Conservation (phyloP, 1,284 basidiomycete genomes). For the Pascua sp. region DNA sequence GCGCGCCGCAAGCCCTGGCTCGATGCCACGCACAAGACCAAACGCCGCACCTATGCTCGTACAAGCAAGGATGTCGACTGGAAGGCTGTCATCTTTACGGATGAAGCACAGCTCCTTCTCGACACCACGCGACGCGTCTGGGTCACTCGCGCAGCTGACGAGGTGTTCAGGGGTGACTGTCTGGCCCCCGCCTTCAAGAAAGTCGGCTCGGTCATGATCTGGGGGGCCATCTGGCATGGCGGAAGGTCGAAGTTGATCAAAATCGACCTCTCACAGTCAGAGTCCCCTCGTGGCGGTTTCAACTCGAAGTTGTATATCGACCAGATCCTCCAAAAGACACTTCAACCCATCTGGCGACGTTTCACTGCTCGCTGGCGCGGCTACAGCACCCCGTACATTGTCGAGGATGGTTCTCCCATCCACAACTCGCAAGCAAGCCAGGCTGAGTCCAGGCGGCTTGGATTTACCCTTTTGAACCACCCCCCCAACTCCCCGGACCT, state of each 20-base stretch:
- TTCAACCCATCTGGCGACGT: constrained; percentile 9
- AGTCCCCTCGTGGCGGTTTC: constrained; percentile 13
- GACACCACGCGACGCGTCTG: constrained; percentile 5
- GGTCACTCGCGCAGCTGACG: constrained; percentile 11
- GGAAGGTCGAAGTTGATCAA: constrained; percentile 11
- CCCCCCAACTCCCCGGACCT: constrained; percentile 24
- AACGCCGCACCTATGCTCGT: constrained; percentile 6
- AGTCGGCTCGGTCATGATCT: constrained; percentile 12
- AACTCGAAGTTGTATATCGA: constrained; percentile 21
- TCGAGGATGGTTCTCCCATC: constrained; percentile 16
- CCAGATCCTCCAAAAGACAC: constrained; percentile 19
- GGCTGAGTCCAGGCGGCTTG: not conserved
- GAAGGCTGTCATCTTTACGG: constrained; percentile 14
- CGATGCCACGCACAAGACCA: not conserved
- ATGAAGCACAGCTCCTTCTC: constrained; percentile 14
- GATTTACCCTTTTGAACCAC: constrained; percentile 13
- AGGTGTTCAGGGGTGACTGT: constrained; percentile 6
- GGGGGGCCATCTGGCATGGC: constrained; percentile 21
- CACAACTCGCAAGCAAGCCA: constrained; percentile 11
- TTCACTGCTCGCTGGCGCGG: constrained; percentile 11
- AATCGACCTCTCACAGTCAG: constrained; percentile 15
- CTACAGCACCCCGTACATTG: constrained; percentile 14
- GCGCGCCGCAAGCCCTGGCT: constrained; percentile 15
- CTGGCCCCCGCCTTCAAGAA: constrained; percentile 5
- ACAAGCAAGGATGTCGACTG: not conserved